Evolutionary conservation across 225 moss, liverwort and hornwort species (phyloP).

Genomic region (Ulota crispa): DNA sequence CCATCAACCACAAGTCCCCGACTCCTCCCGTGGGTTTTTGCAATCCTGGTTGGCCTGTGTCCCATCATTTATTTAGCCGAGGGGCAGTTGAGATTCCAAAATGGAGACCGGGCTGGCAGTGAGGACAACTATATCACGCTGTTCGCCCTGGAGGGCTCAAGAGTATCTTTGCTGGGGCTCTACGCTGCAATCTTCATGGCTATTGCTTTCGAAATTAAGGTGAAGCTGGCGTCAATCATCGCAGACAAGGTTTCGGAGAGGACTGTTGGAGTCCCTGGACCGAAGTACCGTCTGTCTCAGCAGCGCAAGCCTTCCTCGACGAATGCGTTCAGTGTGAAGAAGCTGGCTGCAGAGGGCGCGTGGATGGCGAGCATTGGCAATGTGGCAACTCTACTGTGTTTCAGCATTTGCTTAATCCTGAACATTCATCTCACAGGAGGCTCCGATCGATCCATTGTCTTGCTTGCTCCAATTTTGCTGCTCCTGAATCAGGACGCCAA

Average conservation of each 20-base stretch:
- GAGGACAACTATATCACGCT: constrained; percentile 80
- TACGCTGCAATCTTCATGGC: constrained; percentile 93
- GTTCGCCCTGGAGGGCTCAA: constrained; percentile 89
- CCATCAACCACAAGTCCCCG: constrained; percentile 94
- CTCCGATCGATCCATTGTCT: constrained; percentile 74
- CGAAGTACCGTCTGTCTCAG: constrained; percentile 73
- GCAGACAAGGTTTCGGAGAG: constrained; percentile 71
- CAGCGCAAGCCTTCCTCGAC: constrained; percentile 73
- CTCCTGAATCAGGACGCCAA: constrained; percentile 94
- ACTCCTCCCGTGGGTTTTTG: constrained; percentile 50
- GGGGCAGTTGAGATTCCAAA: constrained; percentile 50
- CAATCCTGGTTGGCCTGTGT: constrained; percentile 71
- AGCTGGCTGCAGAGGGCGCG: constrained; percentile 90
- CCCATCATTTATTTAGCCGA: constrained; percentile 66
- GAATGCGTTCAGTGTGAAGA: constrained; percentile 80
- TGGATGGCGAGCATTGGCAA: constrained; percentile 98
- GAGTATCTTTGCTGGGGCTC: constrained; percentile 76
- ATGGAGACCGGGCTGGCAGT: constrained; percentile 59
- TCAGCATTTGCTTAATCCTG: constrained; percentile 73
- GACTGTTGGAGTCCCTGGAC: constrained; percentile 47
- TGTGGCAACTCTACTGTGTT: constrained; percentile 74
- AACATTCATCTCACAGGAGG: constrained; percentile 92
- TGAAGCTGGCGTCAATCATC: constrained; percentile 80
- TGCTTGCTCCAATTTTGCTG: constrained; percentile 83
- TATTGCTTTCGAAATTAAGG: constrained; percentile 83